These are phyloP conservation scores for Pythium scleroteichum DNA, from an alignment of 352 stramenopile genomes.

Conservation along the genomic window DNA sequence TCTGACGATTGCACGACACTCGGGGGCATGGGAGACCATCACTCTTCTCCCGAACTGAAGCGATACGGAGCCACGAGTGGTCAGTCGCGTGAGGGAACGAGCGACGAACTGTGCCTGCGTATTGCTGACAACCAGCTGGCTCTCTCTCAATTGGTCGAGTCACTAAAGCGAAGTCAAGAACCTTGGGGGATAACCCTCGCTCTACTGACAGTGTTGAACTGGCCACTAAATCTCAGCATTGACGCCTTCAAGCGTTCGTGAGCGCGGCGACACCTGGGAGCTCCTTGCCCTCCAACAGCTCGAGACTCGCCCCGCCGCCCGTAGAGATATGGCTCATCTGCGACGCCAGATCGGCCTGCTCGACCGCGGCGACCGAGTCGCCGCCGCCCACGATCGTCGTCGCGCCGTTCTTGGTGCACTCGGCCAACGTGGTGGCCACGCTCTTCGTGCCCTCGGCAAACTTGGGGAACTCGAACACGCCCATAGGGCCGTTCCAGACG, in stretches of 20 bases:
- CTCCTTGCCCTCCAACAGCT: conserved; percentile 98
- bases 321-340: conserved; percentile 98
- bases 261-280: conserved; percentile 97
- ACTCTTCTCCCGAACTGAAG: too few relatives aligned
- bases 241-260: conserved; percentile 40
- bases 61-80: too few relatives aligned
- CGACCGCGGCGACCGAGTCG: conserved; percentile 95
- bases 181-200: too few relatives aligned
- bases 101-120: too few relatives aligned
- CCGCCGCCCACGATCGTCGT: conserved; percentile 94
- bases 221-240: not conserved
- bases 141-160: too few relatives aligned
- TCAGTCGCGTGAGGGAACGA: too few relatives aligned
- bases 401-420: conserved; percentile 76
- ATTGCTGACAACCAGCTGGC: too few relatives aligned
- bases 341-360: conserved; percentile 89
- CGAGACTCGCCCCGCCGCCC: conserved; percentile 97
- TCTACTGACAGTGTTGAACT: too few relatives aligned
- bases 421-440: conserved; percentile 91
- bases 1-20: not conserved
- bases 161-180: too few relatives aligned
- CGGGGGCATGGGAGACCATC: too few relatives aligned
- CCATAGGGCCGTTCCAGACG: conserved; percentile 96
- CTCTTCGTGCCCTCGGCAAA: conserved; percentile 95
- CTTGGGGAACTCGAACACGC: conserved; percentile 97